Evolutionary conservation across 1,139 yeast genomes (phyloP), one percentile per base, ranked within the genome.

Genomic region (Geotrichum candidum): DNA sequence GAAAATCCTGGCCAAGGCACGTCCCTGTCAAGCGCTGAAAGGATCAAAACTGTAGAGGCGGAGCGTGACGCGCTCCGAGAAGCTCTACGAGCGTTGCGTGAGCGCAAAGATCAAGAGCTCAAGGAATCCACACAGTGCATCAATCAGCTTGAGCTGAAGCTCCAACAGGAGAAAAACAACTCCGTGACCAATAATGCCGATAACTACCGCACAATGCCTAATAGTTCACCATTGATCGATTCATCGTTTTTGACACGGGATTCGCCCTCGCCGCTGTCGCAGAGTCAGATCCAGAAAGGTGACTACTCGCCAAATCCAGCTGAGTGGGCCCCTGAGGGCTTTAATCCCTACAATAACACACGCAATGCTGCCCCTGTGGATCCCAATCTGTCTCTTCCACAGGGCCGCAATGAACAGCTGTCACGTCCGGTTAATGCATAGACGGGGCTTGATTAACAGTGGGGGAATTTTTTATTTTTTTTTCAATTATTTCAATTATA

Each of bases 61-160:
- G 86, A 63, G 70, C 79, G 73, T 67, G 76, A 63, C 75, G 84
- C 72, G 65, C 78, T 69, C 73, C 79, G 71, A 64, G 78, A 77
- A 52, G 76, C 78, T 1, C 64, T 75, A 52, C 68, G 77, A 25
- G 69, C 77, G 0, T 64, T 75, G 59, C 67, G 76, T 15, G 77
- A 74, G 61, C 70, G 76, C 51, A 75, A 75, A 57, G 77, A 75
- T 63, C 74, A 74, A 41, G 77, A 75, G 60, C 71, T 74, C 54
- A 61, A 72, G 10, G 70, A 71, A 54, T 62, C 70, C 25, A 65
- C 68, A 1, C 74, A 70, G 22, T 70, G 76, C 23, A 69, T 75
- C 31, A 67, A 70, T 22, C 72, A 70, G 58, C 66, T 73, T 22
- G 75, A 73, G 56, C 63, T 68, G 10, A 64, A 65, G 33, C 67